These are phyloP conservation scores for Wickerhamiella allomyrinae DNA, from an alignment of 805 yeast genomes.

Conservation along the genomic window DNA sequence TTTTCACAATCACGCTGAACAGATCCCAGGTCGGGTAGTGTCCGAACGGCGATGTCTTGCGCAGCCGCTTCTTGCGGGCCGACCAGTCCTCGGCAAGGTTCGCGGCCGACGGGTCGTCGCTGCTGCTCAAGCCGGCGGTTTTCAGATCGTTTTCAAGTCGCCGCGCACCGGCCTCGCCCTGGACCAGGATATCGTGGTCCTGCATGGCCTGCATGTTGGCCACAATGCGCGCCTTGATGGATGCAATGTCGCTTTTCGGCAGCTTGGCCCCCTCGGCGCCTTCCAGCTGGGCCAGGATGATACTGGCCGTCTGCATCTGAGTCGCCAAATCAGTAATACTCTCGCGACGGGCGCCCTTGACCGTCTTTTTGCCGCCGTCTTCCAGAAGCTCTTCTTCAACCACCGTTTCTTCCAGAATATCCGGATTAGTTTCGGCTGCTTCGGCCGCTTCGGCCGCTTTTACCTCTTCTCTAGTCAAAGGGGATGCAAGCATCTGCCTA, in stretches of 20 bases:
- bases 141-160: slow-evolving; percentile 85
- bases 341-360: slow-evolving; percentile 6
- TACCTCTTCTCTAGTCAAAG: background rate
- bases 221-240: slow-evolving; percentile 54
- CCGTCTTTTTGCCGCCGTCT: background rate
- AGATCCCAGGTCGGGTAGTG: slow-evolving; percentile 87
- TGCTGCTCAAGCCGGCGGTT: slow-evolving; percentile 49
- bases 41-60: slow-evolving; percentile 67
- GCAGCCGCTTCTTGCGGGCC: slow-evolving; percentile 63
- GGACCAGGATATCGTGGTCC: slow-evolving; percentile 36
- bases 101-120: slow-evolving; percentile 32
- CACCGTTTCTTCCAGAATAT: background rate
- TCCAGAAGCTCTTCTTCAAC: background rate
- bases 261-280: slow-evolving; percentile 29
- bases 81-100: slow-evolving; percentile 91
- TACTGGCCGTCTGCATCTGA: slow-evolving; percentile 92
- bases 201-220: slow-evolving; percentile 66
- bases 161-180: slow-evolving; percentile 77
- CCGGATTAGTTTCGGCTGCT: background rate
- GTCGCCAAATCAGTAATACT: slow-evolving; percentile 51
- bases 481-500: background rate
- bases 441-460: background rate
- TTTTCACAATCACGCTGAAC: slow-evolving; percentile 89
- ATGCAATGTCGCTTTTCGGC: slow-evolving; percentile 44
- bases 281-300: slow-evolving; percentile 85